Conservation (phyloP, 441 rosid genomes). For the Eutrema salsugineum region DNA sequence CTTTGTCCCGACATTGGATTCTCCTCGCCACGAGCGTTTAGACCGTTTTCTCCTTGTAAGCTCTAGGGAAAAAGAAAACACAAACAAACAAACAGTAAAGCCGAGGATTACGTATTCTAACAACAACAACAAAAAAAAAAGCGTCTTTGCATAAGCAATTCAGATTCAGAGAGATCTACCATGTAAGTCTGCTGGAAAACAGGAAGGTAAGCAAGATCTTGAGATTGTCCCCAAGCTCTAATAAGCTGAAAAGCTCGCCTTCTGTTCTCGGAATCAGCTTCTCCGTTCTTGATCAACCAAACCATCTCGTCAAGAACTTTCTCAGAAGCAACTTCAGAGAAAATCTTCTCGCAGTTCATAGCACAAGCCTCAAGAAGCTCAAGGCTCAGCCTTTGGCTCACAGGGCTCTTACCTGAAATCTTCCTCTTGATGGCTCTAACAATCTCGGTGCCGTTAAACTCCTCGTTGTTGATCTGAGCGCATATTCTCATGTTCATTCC, state of each 20-base stretch:
- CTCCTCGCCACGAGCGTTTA: conserved; percentile 30
- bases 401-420: conserved; percentile 54
- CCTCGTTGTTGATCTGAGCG: conserved; percentile 68
- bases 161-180: conserved; percentile 33
- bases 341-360: conserved; percentile 79
- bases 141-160: not conserved
- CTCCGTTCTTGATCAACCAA: conserved; percentile 61
- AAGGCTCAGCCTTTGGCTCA: conserved; percentile 64
- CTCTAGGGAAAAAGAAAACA: conserved; percentile 28
- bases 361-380: conserved; percentile 78
- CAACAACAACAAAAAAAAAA: no score
- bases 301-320: conserved; percentile 90
- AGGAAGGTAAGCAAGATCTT: conserved; percentile 75
- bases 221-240: conserved; percentile 81
- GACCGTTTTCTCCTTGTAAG: conserved; percentile 43
- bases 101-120: not conserved
- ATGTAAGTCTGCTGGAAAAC: conserved; percentile 74
- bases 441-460: conserved; percentile 61
- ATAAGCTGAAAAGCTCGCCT: conserved; percentile 65
- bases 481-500: conserved; percentile 89
- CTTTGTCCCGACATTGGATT: conserved; percentile 28
- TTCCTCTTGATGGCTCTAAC: conserved; percentile 70
- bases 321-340: conserved; percentile 80
- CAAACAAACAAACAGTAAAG: not conserved
- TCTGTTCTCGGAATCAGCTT: conserved; percentile 49